Base-by-base conservation (phyloP, 805 yeast genomes). In the Yarrowia phangngaensis region DNA sequence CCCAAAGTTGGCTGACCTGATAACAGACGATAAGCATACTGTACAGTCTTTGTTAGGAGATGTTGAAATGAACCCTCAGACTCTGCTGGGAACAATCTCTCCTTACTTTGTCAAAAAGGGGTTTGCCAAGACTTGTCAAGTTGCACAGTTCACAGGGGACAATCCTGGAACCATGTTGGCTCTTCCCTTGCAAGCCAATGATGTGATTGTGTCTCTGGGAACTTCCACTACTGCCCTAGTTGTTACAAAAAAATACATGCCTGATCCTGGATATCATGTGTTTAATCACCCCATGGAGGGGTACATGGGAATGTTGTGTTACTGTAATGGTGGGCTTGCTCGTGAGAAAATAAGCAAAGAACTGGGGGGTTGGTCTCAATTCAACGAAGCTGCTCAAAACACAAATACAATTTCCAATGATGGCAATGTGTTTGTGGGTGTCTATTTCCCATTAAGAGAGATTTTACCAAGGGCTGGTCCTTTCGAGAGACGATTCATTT, bases 241-340 rank as follows among this genome's bases (percentile, higher is more conserved):
- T 38, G 80, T 88, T 31, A 88, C 96, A 5, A 82, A 85, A 52
- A 73, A 78, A 51, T 88, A 80, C 61, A 72, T 71, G 14, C 88
- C 96, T 2, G 82, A 89, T 1, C 78, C 86, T 5, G 83, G 81
- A 56, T 88, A 87, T 62, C 96, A 88, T 60, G 64, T 87, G 55
- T 88, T 88, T 68, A 78, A 78, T 54, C 96, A 89, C 61, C 96
- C 97, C 7, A 82, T 94, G 0, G 75, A 84, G 53, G 75, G 76
- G 0, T 88, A 79, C 62, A 89, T 88, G 96, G 95, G 94, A 16
- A 88, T 88, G 97, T 77, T 89, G 49, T 88, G 97, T 63, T 88
- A 88, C 64, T 84, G 94, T 60, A 88, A 88, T 62, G 96, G 97
- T 0, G 76, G 95, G 0, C 67, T 88, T 40, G 95, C 96, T 0